phyloP scores from a whole-genome alignment of 345 rosid genomes.

The Gossypium mustelinum region DNA sequence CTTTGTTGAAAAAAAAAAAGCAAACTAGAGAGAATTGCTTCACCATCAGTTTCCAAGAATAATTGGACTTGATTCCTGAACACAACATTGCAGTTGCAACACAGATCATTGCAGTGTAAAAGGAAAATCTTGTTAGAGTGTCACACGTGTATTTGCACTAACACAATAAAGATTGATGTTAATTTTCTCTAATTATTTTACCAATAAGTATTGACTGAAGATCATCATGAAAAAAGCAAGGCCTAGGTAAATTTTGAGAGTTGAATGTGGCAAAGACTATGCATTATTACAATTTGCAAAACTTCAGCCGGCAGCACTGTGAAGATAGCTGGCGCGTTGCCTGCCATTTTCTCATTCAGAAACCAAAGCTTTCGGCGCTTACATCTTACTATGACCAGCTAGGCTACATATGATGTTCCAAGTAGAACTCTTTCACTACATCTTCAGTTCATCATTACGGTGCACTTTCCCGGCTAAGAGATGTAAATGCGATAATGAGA shows the following conservation, averaged over 20 bases:
- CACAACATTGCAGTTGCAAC: constrained; percentile 17
- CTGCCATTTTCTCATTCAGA: background rate
- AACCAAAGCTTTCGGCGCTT: constrained; percentile 10
- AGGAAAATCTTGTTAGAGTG: background rate
- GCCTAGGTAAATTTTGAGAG: background rate
- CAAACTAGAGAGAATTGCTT: constrained; percentile 21
- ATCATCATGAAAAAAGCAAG: background rate
- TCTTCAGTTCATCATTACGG: background rate
- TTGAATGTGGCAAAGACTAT: background rate
- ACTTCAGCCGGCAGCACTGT: background rate
- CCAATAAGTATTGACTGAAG: background rate
- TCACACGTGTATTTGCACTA: constrained; percentile 20
- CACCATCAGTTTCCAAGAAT: constrained; percentile 26
- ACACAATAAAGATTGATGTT: background rate
- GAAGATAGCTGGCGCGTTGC: constrained; percentile 5
- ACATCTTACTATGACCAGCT: background rate
- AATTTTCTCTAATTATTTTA: background rate
- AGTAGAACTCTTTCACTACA: background rate
- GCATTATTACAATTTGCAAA: background rate
- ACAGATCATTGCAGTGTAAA: background rate
- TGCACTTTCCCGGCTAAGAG: too few species aligned
- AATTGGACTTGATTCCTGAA: constrained; percentile 45
- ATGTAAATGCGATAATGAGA: background rate
- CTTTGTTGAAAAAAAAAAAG: constrained; percentile 30
- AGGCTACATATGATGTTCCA: background rate